Evolutionary conservation across 208 protist species (phyloP).

Genomic region (Acanthamoeba royreba): DNA sequence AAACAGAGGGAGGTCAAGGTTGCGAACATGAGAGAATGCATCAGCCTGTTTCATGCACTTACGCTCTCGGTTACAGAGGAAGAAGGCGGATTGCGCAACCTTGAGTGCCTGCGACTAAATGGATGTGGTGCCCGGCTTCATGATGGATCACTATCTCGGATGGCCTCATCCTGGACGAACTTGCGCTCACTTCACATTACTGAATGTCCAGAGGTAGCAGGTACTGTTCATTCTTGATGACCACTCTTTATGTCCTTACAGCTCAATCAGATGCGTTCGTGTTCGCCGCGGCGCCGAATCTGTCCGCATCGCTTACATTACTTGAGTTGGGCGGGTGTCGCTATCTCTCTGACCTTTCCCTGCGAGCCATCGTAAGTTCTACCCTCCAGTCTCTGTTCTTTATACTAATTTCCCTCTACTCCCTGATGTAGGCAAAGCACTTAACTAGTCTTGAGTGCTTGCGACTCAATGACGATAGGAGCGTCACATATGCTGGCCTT

Average conservation of each 20-base stretch:
- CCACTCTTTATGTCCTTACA: not conserved
- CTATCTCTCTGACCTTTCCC: not conserved
- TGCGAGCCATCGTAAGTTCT: not conserved
- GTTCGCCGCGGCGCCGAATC: not conserved
- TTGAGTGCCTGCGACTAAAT: not conserved
- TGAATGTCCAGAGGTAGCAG: not conserved
- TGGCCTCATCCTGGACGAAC: not conserved
- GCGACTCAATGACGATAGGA: not conserved
- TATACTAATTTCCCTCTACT: not conserved
- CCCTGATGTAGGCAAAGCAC: not conserved
- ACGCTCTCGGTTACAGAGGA: too few species aligned
- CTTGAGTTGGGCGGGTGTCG: not conserved
- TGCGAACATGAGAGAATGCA: not conserved
- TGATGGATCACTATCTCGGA: not conserved
- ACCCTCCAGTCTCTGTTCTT: not conserved
- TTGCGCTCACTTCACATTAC: not conserved
- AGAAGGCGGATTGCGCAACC: not conserved
- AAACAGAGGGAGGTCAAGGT: not conserved
- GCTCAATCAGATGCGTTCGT: not conserved
- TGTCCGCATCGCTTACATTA: not conserved
- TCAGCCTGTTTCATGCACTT: too few species aligned
- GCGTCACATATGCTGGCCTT: not conserved
- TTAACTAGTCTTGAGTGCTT: not conserved
- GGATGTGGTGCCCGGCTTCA: not conserved
- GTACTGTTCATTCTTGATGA: not conserved